Percentiles rank a stretch among this genome's conserved stretches.
Evolutionary conservation across 2,329 filamentous ascomycete genomes (phyloP).

Genomic region (Keithomyces neogunnii): DNA sequence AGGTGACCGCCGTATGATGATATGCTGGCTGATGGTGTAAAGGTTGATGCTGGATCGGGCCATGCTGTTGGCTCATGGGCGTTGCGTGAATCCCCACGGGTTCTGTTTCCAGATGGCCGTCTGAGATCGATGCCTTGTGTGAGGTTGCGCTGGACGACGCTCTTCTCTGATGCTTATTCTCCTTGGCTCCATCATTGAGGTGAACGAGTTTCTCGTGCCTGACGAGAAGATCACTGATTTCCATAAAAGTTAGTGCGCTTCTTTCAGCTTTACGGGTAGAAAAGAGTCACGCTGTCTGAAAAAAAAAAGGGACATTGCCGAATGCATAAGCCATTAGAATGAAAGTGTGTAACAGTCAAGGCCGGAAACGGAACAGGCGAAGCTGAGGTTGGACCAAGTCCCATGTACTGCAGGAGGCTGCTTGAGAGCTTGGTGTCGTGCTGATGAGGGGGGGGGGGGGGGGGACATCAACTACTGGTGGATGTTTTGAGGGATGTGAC

Average conservation of each 20-base stretch:
- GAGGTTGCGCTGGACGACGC: slow-evolving; percentile 36
- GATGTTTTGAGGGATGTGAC: background rate
- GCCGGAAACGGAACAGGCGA: background rate
- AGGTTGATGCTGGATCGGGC: slow-evolving; percentile 9
- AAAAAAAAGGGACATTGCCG: background rate
- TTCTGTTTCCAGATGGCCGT: slow-evolving; percentile 37
- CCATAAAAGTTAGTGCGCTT: slow-evolving; percentile 40
- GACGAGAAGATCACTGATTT: slow-evolving; percentile 55
- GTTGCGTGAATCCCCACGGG: slow-evolving; percentile 32
- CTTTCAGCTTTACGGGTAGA: background rate
- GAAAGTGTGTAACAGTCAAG: background rate
- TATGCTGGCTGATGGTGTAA: slow-evolving; percentile 23
- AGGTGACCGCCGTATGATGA: slow-evolving; percentile 30
- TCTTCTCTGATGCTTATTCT: slow-evolving; percentile 42
- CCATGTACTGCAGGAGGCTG: background rate
- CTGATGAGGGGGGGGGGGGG: slow-evolving; percentile 10
- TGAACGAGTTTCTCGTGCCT: slow-evolving; percentile 58
- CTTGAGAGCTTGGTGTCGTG: background rate
- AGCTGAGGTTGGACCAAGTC: background rate
- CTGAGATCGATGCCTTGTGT: slow-evolving; percentile 37
- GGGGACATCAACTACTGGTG: slow-evolving; percentile 4
- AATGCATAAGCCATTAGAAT: background rate
- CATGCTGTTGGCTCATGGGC: slow-evolving; percentile 3
- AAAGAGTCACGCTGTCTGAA: background rate
- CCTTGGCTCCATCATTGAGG: slow-evolving; percentile 50